These are phyloP conservation scores for Linderniella brevidens DNA, from an alignment of 257 asterid species.

Conservation along the genomic window DNA sequence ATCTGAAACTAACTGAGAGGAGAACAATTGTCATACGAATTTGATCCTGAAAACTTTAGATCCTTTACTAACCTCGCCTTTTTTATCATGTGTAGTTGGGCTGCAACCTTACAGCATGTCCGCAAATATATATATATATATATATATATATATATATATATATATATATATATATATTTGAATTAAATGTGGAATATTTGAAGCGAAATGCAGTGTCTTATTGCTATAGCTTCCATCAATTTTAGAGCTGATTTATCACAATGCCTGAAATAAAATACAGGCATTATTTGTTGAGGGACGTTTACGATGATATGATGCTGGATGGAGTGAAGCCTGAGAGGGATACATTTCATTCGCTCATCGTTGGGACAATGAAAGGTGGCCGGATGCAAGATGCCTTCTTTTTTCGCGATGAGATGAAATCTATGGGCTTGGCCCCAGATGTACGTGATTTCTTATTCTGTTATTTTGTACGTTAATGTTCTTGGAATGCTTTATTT, in stretches of 20 bases:
- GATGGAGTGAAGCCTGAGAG: conserved; percentile 98
- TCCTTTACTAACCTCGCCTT: not conserved
- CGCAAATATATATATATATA: too few species aligned
- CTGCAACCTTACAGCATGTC: too few species aligned
- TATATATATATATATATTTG: too few species aligned
- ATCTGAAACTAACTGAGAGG: not conserved
- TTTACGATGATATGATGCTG: conserved; percentile 91
- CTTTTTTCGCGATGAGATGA: conserved; percentile 85
- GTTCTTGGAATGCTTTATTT: too few species aligned
- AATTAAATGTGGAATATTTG: too few species aligned
- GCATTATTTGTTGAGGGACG: conserved; percentile 78
- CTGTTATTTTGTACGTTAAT: not conserved
- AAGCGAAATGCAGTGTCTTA: not conserved
- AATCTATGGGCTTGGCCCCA: conserved; percentile 75
- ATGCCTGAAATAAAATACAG: conserved; percentile 15
- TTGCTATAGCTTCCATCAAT: not conserved
- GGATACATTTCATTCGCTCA: conserved; percentile 82
- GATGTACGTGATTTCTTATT: conserved; percentile 42
- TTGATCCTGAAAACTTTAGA: not conserved
- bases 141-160: too few species aligned
- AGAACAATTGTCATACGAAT: not conserved
- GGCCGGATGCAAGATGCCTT: conserved; percentile 77
- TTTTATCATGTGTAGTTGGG: too few species aligned
- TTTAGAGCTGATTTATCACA: conserved; percentile 1
- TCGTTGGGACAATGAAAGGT: conserved; percentile 88